Base-by-base conservation (phyloP, 169 alveolate species). In the Plasmodium malariae region DNA sequence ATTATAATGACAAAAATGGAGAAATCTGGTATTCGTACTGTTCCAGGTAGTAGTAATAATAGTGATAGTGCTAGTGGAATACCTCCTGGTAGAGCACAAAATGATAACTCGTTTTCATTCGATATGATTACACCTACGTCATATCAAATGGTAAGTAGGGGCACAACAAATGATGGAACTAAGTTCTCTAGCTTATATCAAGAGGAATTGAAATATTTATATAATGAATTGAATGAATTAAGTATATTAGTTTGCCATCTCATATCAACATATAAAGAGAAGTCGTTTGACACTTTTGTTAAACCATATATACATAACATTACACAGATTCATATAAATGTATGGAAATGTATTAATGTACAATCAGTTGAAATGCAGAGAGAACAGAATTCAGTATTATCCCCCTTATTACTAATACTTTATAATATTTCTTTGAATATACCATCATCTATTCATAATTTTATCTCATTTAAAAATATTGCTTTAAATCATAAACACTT, bases 341-440 rank as follows among this genome's bases (percentile, higher is more conserved):
- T 83, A 11, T 83, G 91, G 91, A 83, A 83, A 51, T 54, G 80
- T 54, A 83, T 67, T n/a, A n/a, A 65, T 51, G 91, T 83, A 0
- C 91, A 83, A 70, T 83, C 91, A 26, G 6, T 67, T 26, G 91
- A 83, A 83, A 83, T 83, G 91, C 91, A 83, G 30, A 83, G 91
- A 65, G 91, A 83, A 67, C 91, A 83, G 17, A 83, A 83, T 57
- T 67, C 91, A 6, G 85, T 83, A 7, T 40, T 83, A 67, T 83
- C 91, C 0, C 91, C 91, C 17, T 40, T 83, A 4, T 24, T 83
- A 37, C 34, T 83, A 37, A 83, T 83, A 36, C 14, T 68, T 1
- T 83, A 67, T 51, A 83, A 83, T n/a, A 83, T 83, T 67, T 65
- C 91, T 5, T 26, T 83, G 7, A 83, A 83, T 26, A 83, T 83